Conservation (phyloP, 169 alveolate species). For the Cryptosporidium baileyi region DNA sequence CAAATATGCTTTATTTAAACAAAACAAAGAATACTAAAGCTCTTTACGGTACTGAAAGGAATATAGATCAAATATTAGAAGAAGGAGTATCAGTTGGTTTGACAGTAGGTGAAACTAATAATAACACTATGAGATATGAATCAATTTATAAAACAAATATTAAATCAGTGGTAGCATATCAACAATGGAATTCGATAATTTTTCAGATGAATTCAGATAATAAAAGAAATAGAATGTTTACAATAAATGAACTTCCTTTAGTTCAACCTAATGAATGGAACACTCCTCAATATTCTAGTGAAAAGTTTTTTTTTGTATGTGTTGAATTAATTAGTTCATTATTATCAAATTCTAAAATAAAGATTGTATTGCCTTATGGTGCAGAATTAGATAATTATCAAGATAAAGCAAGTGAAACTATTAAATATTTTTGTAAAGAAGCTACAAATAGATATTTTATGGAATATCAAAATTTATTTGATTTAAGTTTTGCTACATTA, state of each 20-base stretch:
- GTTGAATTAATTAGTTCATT: constrained; percentile 29
- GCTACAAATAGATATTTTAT: constrained; percentile 29
- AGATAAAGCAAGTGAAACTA: background rate
- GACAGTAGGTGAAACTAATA: constrained; percentile 58
- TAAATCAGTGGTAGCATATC: constrained; percentile 49
- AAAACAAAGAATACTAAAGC: background rate
- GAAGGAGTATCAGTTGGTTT: constrained; percentile 58
- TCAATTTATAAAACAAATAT: constrained; percentile 11
- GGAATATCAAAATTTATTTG: constrained; percentile 20
- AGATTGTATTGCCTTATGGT: constrained; percentile 38
- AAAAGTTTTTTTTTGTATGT: constrained; percentile 59
- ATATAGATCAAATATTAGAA: background rate
- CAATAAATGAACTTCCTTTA: constrained; percentile 10
- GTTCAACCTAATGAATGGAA: constrained; percentile 63
- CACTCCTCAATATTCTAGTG: constrained; percentile 62
- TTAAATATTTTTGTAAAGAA: constrained; percentile 47
- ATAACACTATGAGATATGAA: background rate
- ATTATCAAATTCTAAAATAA: background rate
- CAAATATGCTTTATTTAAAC: background rate
- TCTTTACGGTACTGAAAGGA: constrained; percentile 18
- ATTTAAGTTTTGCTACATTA: constrained; percentile 5
- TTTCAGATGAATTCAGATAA: constrained; percentile 3
- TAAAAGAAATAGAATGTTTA: background rate
- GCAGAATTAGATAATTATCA: constrained; percentile 10
- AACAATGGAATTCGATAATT: constrained; percentile 43